A percentile compares a stretch with the other conserved stretches of the same genome.
phyloP scores from a whole-genome alignment of 2,329 filamentous ascomycete genomes.

The Neonectria magnoliae region DNA sequence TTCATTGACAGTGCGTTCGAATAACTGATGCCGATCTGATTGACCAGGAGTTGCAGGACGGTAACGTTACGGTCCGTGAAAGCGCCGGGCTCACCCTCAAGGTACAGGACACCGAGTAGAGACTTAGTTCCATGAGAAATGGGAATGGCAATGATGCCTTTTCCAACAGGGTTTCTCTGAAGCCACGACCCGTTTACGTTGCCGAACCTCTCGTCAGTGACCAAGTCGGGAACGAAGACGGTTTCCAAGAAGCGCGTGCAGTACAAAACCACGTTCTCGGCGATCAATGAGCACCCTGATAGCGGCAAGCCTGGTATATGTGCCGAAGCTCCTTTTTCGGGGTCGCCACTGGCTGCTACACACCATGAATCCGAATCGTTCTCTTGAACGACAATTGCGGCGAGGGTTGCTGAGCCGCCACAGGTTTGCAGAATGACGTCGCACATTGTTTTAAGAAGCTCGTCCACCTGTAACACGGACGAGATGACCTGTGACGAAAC shows the following conservation, averaged over 20 bases:
- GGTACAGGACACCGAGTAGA: conserved; percentile 78
- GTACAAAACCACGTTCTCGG: conserved; percentile 80
- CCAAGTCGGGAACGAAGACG: conserved; percentile 78
- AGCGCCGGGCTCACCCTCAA: conserved; percentile 77
- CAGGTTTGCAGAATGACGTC: conserved; percentile 83
- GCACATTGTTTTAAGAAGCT: conserved; percentile 82
- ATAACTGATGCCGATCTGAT: conserved; percentile 80
- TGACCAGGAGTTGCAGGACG: conserved; percentile 76
- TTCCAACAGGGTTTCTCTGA: conserved; percentile 73
- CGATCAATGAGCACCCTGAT: conserved; percentile 73
- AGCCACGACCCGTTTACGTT: conserved; percentile 78
- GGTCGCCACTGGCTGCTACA: conserved; percentile 78
- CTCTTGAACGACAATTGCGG: conserved; percentile 79
- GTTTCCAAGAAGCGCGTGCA: conserved; percentile 79
- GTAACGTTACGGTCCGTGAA: conserved; percentile 80
- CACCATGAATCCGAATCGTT: conserved; percentile 72
- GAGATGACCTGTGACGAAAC: conserved; percentile 84
- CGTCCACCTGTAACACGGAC: conserved; percentile 79
- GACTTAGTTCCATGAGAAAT: conserved; percentile 78
- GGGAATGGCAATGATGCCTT: conserved; percentile 81
- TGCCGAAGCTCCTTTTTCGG: conserved; percentile 73
- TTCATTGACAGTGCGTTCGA: conserved; percentile 75
- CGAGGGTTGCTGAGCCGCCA: conserved; percentile 74
- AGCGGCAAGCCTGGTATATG: conserved; percentile 74
- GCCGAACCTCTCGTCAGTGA: conserved; percentile 80